A percentile compares a stretch with the other conserved stretches of the same genome.
phyloP scores from a whole-genome alignment of 352 stramenopile genomes.

The Pythium apleroticum region DNA sequence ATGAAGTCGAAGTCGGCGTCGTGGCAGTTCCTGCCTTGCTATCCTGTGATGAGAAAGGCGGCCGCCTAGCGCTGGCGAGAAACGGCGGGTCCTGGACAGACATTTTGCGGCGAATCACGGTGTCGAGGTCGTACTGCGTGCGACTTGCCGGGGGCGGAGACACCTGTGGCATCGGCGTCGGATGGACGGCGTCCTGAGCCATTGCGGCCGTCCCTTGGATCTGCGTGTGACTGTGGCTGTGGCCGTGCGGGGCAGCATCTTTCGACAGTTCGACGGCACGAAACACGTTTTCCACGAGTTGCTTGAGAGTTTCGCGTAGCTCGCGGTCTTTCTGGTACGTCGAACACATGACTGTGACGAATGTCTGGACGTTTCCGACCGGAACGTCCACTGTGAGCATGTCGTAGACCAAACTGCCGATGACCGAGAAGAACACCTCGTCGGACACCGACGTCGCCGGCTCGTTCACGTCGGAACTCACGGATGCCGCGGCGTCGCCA shows the following conservation, averaged over 20 bases:
- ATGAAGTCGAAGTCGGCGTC: not conserved
- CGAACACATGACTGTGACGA: slow-evolving; percentile 80
- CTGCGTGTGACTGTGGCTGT: slow-evolving; percentile 7
- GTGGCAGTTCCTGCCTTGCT: not conserved
- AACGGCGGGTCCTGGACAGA: slow-evolving; percentile 43
- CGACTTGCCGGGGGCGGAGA: slow-evolving; percentile 15
- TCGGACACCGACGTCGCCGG: slow-evolving; percentile 40
- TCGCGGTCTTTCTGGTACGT: slow-evolving; percentile 79
- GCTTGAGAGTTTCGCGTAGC: slow-evolving; percentile 65
- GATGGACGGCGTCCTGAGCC: not conserved
- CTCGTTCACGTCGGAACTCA: slow-evolving; percentile 4
- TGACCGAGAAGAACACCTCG: slow-evolving; percentile 82
- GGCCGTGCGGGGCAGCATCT: slow-evolving; percentile 43
- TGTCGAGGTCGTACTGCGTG: slow-evolving; percentile 71
- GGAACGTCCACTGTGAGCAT: slow-evolving; percentile 84
- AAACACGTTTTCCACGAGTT: slow-evolving; percentile 81
- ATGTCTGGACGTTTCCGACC: slow-evolving; percentile 69
- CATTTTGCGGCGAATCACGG: slow-evolving; percentile 79
- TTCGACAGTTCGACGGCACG: slow-evolving; percentile 80
- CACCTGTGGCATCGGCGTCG: slow-evolving; percentile 27
- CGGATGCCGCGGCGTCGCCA: not conserved
- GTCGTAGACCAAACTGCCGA: slow-evolving; percentile 80
- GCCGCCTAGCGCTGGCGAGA: not conserved
- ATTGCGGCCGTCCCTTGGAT: not conserved
- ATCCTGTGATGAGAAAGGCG: not conserved